These are phyloP conservation scores for Codiaeum variegatum DNA, from an alignment of 441 rosid species.

Conservation along the genomic window DNA sequence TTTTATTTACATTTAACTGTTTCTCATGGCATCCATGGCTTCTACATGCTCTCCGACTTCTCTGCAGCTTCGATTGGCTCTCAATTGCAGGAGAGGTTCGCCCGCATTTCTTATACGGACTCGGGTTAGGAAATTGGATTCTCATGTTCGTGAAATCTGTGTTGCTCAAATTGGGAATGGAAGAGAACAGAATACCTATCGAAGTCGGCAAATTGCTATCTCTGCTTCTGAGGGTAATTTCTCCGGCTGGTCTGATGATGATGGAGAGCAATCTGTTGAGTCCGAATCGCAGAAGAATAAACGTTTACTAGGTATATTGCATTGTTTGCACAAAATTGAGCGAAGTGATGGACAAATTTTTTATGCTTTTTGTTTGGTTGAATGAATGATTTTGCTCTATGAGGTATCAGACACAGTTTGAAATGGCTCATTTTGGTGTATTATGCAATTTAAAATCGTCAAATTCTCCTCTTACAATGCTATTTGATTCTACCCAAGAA, in stretches of 20 bases:
- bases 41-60: constrained; percentile 56
- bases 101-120: constrained; percentile 25
- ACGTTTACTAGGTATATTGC: constrained; percentile 35
- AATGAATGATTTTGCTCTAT: not conserved
- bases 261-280: constrained; percentile 31
- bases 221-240: constrained; percentile 42
- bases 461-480: not conserved
- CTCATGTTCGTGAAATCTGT: constrained; percentile 24
- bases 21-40: constrained; percentile 39
- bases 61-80: constrained; percentile 64
- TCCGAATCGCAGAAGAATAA: constrained; percentile 31
- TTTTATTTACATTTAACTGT: not conserved
- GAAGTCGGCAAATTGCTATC: constrained; percentile 31
- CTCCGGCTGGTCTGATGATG: constrained; percentile 67
- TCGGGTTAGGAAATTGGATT: constrained; percentile 31
- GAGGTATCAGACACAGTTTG: not conserved
- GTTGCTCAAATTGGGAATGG: constrained; percentile 22
- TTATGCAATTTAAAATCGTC: not conserved
- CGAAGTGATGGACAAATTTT: not conserved
- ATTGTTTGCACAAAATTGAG: not conserved
- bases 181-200: constrained; percentile 24
- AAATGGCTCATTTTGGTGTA: not conserved
- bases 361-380: not conserved
- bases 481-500: not conserved
- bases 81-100: constrained; percentile 25